These are phyloP conservation scores for Sporothrix schenckii DNA, from an alignment of 2,329 filamentous ascomycete species.

Conservation along the genomic window DNA sequence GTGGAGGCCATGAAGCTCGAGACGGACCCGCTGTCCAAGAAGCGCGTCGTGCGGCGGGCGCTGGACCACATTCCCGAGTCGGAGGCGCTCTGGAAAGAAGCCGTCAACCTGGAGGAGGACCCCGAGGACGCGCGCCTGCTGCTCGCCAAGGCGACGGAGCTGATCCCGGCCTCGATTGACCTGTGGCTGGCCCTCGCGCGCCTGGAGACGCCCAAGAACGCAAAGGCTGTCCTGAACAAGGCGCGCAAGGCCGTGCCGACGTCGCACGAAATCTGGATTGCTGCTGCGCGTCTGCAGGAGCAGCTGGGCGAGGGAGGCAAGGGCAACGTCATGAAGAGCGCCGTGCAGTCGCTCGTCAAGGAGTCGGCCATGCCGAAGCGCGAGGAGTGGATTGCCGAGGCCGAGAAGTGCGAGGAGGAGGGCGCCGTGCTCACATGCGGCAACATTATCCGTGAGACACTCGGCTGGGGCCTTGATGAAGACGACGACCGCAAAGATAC, in stretches of 20 bases:
- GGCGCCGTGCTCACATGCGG: constrained; percentile 83
- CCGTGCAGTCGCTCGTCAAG: constrained; percentile 81
- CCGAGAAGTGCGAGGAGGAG: constrained; percentile 92
- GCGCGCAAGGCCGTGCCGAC: constrained; percentile 92
- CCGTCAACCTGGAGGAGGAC: constrained; percentile 93
- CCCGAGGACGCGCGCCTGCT: constrained; percentile 83
- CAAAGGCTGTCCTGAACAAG: constrained; percentile 92
- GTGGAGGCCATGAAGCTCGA: constrained; percentile 94
- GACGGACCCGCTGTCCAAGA: constrained; percentile 78
- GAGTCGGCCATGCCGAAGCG: constrained; percentile 96
- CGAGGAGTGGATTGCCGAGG: constrained; percentile 95
- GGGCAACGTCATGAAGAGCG: constrained; percentile 93
- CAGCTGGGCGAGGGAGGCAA: constrained; percentile 75
- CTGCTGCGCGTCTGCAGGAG: constrained; percentile 86
- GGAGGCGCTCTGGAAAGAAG: constrained; percentile 96
- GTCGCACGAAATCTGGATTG: constrained; percentile 95
- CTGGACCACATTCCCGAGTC: constrained; percentile 92
- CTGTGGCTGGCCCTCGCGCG: constrained; percentile 92
- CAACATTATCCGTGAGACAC: constrained; percentile 86
- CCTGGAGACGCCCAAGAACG: constrained; percentile 85
- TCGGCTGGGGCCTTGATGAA: constrained; percentile 91
- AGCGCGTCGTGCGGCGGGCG: constrained; percentile 88
- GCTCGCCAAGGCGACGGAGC: constrained; percentile 91
- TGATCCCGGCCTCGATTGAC: constrained; percentile 91
- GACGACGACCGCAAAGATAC: constrained; percentile 95